Percentiles rank a stretch among this genome's conserved stretches.
Evolutionary conservation across 768 basidiomycete species (phyloP).

Genomic region (Wakefieldia striispora): DNA sequence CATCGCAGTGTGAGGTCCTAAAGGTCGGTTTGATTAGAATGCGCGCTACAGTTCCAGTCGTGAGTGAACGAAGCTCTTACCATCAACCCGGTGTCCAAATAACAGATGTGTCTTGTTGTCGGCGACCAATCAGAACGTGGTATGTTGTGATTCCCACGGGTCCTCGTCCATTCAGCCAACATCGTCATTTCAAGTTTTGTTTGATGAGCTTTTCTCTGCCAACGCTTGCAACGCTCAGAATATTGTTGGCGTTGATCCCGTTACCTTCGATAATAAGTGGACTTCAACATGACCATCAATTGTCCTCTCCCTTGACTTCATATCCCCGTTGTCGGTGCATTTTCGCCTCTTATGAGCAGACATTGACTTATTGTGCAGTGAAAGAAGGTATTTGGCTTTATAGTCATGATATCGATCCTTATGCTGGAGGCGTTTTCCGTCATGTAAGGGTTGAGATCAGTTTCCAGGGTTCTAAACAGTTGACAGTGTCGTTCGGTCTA

Average conservation of each 20-base stretch:
- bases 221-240: slow-evolving; percentile 44
- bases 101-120: too few species aligned
- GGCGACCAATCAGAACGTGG: too few species aligned
- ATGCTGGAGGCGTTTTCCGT: slow-evolving; percentile 80
- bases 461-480: not conserved
- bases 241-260: slow-evolving; percentile 55
- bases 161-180: too few species aligned
- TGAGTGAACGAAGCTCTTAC: too few species aligned
- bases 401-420: slow-evolving; percentile 77
- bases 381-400: slow-evolving; percentile 87
- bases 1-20: too few species aligned
- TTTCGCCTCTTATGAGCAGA: not conserved
- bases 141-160: too few species aligned
- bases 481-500: too few species aligned
- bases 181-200: not conserved
- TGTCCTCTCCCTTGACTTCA: slow-evolving; percentile 80
- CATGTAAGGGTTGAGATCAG: slow-evolving; percentile 58
- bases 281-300: slow-evolving; percentile 68
- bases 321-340: slow-evolving; percentile 65
- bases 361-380: slow-evolving; percentile 45
- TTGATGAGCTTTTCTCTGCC: slow-evolving; percentile 33
- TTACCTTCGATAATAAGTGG: slow-evolving; percentile 39
- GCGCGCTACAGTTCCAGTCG: too few species aligned
- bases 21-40: too few species aligned
- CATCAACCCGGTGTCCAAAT: too few species aligned